Base-by-base conservation (phyloP, 2,329 filamentous ascomycete species). In the Alternaria conjuncta region DNA sequence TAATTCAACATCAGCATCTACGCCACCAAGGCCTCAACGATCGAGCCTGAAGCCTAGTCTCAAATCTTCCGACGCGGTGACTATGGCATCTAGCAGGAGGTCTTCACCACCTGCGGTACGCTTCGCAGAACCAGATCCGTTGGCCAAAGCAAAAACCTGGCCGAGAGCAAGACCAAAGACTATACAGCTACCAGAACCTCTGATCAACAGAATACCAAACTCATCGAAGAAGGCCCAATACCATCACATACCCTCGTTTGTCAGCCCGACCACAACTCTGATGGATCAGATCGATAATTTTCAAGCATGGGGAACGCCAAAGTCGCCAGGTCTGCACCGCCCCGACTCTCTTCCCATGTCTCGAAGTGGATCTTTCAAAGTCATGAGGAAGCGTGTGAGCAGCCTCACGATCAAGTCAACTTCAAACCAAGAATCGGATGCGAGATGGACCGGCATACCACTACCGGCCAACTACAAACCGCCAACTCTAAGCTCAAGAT, bases 31-130 rank as follows among this genome's bases (percentile, higher is more conserved):
- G 26, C 57, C 61, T 30, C 68, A 67, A 43, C 63, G 65, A 12
- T 71, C 67, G 11, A 68, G 63, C 8, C 59, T 74, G 57, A 77
- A 76, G 28, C 65, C 72, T 3, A 71, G 51, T 18, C 51, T 75
- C 6, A 75, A 71, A 43, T 53, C 62, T 18, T 67, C 66, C 12
- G 66, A 66, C 30, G 71, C 67, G 54, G 57, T 64, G 32, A 58
- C 55, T 36, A 61, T 49, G 9, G 57, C 58, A 15, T 43, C 62
- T 10, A 66, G 61, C 23, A 61, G 63, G 20, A 69, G 61, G 60
- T 67, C 71, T 20, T 68, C 69, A 25, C 68, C 70, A 21, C 61
- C 72, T 7, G 67, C 65, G 12, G 75, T 77, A 43, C 67, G 71
- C 23, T 77, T 77, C 28, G 57, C 66, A 20, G 68, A 75, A 12